phyloP scores from a whole-genome alignment of 768 basidiomycete species.

The Kwoniella mangroviensis region DNA sequence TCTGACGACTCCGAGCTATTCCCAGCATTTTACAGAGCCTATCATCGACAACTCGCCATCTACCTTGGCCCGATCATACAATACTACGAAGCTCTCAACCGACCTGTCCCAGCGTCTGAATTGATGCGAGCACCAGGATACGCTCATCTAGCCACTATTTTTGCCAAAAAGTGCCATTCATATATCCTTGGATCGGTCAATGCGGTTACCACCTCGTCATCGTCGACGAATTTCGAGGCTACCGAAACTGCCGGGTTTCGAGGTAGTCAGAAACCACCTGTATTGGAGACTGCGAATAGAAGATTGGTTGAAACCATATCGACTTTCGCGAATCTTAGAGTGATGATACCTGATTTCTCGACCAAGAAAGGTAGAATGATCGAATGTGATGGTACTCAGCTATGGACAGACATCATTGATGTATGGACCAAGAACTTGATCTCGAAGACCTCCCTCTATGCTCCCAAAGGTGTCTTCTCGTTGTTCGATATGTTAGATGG shows the following conservation, averaged over 20 bases:
- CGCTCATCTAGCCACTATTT: constrained; percentile 59
- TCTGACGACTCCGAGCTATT: constrained; percentile 62
- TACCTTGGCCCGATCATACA: constrained; percentile 51
- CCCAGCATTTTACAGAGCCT: constrained; percentile 61
- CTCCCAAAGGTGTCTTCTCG: constrained; percentile 60
- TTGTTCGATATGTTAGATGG: constrained; percentile 60
- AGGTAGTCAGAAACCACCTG: constrained; percentile 60
- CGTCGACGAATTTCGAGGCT: constrained; percentile 55
- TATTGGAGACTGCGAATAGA: constrained; percentile 61
- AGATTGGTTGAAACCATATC: constrained; percentile 59
- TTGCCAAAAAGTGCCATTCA: constrained; percentile 60
- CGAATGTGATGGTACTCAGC: constrained; percentile 51
- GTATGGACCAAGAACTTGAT: constrained; percentile 58
- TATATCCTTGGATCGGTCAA: constrained; percentile 61
- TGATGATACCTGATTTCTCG: constrained; percentile 42
- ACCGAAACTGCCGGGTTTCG: constrained; percentile 60
- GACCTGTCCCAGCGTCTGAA: constrained; percentile 44
- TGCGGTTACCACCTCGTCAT: constrained; percentile 60
- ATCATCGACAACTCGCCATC: constrained; percentile 59
- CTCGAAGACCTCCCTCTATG: constrained; percentile 59
- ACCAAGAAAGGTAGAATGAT: constrained; percentile 31
- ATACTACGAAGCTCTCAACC: constrained; percentile 37
- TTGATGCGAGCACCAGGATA: constrained; percentile 60
- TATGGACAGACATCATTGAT: constrained; percentile 59
- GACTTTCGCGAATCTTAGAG: constrained; percentile 52